Conservation (phyloP, 1,284 basidiomycete species). For the Ganoderma leucocontextum region DNA sequence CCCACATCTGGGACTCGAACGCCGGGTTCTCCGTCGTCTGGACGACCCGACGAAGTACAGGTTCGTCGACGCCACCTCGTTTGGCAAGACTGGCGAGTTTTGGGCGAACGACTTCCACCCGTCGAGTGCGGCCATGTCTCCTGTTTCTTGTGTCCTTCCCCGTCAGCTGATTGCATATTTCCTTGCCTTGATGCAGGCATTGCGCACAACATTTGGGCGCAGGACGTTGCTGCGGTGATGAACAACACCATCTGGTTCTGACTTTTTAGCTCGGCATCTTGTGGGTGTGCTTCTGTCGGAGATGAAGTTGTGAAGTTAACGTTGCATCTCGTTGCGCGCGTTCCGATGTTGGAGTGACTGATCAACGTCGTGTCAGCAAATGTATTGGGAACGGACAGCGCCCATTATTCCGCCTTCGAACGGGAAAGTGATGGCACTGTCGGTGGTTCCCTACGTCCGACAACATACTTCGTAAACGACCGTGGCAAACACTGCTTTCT, state of each 20-base stretch:
- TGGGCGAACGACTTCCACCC: conserved; percentile 50
- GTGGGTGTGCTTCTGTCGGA: too few species aligned
- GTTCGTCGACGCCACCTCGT: conserved; percentile 59
- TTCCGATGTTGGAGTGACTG: neutral
- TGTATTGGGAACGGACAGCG: too few species aligned
- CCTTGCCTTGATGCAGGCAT: conserved; percentile 17
- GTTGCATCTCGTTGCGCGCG: too few species aligned
- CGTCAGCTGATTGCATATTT: neutral
- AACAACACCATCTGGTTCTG: conserved; percentile 7
- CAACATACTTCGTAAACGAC: neutral
- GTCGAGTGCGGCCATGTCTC: conserved; percentile 11
- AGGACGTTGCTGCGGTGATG: conserved; percentile 31
- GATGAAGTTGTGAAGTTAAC: too few species aligned
- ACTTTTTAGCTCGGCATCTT: neutral
- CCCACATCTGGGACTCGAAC: conserved; percentile 61
- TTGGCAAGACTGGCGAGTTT: conserved; percentile 57
- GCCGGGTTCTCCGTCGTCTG: conserved; percentile 59
- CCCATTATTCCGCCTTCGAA: neutral
- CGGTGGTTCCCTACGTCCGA: neutral
- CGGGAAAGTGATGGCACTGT: neutral
- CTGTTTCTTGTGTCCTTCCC: neutral
- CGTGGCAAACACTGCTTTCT: neutral
- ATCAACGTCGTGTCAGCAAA: neutral
- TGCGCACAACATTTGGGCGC: conserved; percentile 40
- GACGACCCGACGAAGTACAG: conserved; percentile 57